Base-by-base conservation (phyloP, 2,329 filamentous ascomycete species). In the Trichoderma breve region DNA sequence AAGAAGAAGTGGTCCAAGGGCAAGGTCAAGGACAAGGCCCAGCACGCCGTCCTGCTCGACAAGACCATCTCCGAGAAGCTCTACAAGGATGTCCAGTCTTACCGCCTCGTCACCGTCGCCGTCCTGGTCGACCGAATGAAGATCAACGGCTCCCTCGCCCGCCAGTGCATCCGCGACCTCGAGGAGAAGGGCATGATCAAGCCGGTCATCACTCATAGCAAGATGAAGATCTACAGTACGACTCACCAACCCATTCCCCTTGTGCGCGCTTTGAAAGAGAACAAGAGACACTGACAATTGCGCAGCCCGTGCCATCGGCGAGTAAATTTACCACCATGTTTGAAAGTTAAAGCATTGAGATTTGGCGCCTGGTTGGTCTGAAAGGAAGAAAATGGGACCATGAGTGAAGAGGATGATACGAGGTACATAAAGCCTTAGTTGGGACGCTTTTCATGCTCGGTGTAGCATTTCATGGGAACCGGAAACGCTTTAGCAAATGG, bases 21-120 rank as follows among this genome's bases (percentile, higher is more conserved):
- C 79, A 88, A 85, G 94, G 96, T 99, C 90, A 99, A 99, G 96
- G 96, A 99, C 91, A 99, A 99, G 95, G 95, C 96, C 87, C 93
- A 98, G 86, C 96, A 99, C 91, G 93, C 93, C 86, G 96, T 99
- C 86, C 90, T 98, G 83, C 94, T 99, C 87, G 96, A 99, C 90
- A 99, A 99, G 92, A 84, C 89, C 87, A 97, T 92, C 83, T 93
- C 92, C 79, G 96, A 99, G 88, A 97, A 97, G 90, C 94, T 99
- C 86, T 93, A 97, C 90, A 99, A 99, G 90, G 96, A 99, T 91
- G 97, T 99, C 81, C 96, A 98, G 87, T 98, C 96, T 77, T 99
- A 98, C 93, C 94, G 96, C 83, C 94, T 99, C 85, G 94, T 99
- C 88, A 98, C 96, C 83, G 93, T 98, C 82, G 95, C 96, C 82